A percentile compares a stretch with the other conserved stretches of the same genome.
phyloP scores from a whole-genome alignment of 192 early-diverging fungal genomes.

The Oehlia diaphana region DNA sequence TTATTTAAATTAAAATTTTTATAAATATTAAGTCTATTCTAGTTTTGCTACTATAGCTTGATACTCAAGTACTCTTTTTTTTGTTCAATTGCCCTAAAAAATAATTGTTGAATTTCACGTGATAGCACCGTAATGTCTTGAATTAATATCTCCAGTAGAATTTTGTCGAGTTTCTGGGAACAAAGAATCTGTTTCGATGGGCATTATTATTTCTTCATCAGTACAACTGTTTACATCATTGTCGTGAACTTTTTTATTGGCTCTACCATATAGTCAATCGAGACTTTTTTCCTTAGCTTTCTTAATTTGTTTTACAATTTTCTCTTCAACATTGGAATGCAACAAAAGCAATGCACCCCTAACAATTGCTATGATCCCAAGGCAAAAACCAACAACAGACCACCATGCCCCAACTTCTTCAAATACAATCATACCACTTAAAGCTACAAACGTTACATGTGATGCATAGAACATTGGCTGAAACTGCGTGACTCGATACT shows the following conservation, averaged over 20 bases:
- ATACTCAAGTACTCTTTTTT: neutral
- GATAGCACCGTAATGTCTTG: neutral
- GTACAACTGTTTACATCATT: neutral
- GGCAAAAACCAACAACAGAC: conserved; percentile 5
- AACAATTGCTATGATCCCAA: conserved; percentile 3
- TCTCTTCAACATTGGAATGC: neutral
- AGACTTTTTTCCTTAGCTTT: conserved; percentile 1
- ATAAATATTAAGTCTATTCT: too few relatives aligned
- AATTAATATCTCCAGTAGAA: neutral
- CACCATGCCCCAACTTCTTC: conserved; percentile 17
- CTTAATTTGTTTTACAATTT: neutral
- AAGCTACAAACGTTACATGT: conserved; percentile 31
- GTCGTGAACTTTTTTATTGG: neutral
- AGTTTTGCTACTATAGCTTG: neutral
- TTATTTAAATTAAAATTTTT: too few relatives aligned
- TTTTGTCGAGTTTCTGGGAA: neutral
- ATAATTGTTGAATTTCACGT: neutral
- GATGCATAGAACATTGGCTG: conserved; percentile 34
- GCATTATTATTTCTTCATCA: neutral
- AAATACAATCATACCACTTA: conserved; percentile 25
- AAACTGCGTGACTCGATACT: conserved; percentile 28
- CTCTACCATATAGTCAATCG: conserved; percentile 23
- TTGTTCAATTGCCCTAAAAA: neutral
- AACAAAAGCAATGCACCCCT: conserved; percentile 3
- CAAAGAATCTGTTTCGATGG: neutral